Conservation (phyloP, 768 basidiomycete species). For the Myochromella boudieri region DNA sequence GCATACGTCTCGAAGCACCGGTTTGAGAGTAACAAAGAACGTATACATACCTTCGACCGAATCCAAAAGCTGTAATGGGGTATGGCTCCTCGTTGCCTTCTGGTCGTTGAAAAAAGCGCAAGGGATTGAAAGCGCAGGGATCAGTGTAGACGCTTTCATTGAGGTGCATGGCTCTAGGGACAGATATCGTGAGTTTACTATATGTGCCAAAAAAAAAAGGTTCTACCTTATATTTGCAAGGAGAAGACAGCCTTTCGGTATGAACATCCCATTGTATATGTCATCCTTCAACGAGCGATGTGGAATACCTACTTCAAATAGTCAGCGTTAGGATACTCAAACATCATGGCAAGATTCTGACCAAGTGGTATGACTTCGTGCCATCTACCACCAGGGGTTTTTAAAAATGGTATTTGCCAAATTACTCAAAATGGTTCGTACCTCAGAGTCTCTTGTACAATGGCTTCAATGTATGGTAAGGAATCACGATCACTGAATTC, state of each 20-base stretch:
- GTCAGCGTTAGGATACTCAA: background rate
- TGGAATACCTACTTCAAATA: constrained; percentile 9
- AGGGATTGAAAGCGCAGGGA: constrained; percentile 40
- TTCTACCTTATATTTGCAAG: constrained; percentile 15
- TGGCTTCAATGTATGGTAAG: constrained; percentile 20
- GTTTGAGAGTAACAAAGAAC: too few relatives aligned
- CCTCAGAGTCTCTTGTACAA: constrained; percentile 15
- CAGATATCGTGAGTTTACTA: background rate
- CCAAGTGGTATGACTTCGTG: constrained; percentile 18
- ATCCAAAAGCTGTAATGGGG: constrained; percentile 20
- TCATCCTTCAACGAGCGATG: constrained; percentile 31
- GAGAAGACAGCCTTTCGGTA: constrained; percentile 12
- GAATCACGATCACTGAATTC: constrained; percentile 18
- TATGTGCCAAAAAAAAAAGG: background rate
- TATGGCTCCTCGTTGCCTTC: constrained; percentile 14
- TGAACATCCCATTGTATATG: constrained; percentile 27
- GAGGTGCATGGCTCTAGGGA: constrained; percentile 40
- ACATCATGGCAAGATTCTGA: constrained; percentile 7
- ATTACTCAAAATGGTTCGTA: too few relatives aligned
- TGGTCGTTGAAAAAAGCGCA: constrained; percentile 32
- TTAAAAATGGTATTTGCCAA: background rate
- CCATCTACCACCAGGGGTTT: constrained; percentile 12
- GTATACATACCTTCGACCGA: constrained; percentile 11
- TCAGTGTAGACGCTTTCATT: constrained; percentile 36
- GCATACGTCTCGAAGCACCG: background rate